phyloP scores from a whole-genome alignment of 2,329 filamentous ascomycete genomes.

The Aspergillus japonicus region DNA sequence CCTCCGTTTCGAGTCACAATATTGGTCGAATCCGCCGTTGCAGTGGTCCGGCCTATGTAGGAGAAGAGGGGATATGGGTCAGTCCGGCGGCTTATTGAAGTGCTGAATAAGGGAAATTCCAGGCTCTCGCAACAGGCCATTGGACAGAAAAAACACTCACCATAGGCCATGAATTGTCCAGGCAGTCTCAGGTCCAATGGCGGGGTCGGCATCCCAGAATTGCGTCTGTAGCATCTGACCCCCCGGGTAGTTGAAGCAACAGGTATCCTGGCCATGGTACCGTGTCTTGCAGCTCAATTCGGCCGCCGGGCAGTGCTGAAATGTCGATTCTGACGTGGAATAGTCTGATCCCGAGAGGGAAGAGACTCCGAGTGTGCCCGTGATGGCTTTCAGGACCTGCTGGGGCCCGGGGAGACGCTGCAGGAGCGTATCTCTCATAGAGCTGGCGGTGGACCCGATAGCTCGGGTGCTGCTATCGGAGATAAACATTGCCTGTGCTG shows the following conservation, averaged over 20 bases:
- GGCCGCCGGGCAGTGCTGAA: constrained; percentile 32
- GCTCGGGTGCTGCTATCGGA: constrained; percentile 6
- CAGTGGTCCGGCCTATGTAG: constrained; percentile 61
- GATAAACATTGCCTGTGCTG: constrained; percentile 1
- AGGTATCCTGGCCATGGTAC: constrained; percentile 61
- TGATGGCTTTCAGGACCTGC: constrained; percentile 34
- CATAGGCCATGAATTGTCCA: constrained; percentile 76
- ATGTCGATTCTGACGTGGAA: constrained; percentile 12
- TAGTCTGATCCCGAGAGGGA: constrained; percentile 17
- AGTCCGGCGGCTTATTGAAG: background rate
- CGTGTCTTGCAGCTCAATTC: constrained; percentile 64
- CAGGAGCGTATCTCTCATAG: constrained; percentile 14
- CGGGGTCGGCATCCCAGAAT: constrained; percentile 71
- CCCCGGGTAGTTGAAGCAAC: constrained; percentile 72
- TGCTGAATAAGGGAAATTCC: background rate
- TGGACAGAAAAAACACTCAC: constrained; percentile 32
- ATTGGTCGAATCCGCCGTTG: constrained; percentile 66
- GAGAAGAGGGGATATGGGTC: background rate
- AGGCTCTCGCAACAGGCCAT: background rate
- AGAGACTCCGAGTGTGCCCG: constrained; percentile 32
- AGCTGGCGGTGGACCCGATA: constrained; percentile 9
- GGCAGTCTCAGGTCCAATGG: constrained; percentile 63
- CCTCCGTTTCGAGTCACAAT: constrained; percentile 61
- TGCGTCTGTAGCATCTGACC: constrained; percentile 72
- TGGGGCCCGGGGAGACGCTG: constrained; percentile 35